Evolutionary conservation across 768 basidiomycete genomes (phyloP), one percentile per base, ranked within the genome.

Genomic region (Lactarius deliciosus): DNA sequence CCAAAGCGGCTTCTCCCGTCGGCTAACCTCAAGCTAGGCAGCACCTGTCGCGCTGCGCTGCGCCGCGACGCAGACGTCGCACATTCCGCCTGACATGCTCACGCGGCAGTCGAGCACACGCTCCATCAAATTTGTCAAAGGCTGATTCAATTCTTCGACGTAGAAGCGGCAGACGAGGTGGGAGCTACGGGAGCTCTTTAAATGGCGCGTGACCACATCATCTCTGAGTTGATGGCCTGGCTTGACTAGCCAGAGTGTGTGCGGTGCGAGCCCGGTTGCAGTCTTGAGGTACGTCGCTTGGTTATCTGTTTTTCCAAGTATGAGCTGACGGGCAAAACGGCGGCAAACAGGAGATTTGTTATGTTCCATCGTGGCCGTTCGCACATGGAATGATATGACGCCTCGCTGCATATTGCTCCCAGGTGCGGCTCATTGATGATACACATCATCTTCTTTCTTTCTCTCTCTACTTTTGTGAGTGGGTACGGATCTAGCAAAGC

Each of bases 201-300:
- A 18, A 22, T 47, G 11, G 72, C 65, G 36, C 34, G 20, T 36
- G 9, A 11, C 8, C 61, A 72, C 10, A 28, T 72, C 2, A n/a
- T n/a, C n/a, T 28, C 32, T 40, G 43, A 64, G 41, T 56, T 72
- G 36, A 72, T 72, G 65, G 25, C 5, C 2, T 72, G 72, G 72
- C 63, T 72, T 10, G 72, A 70, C 36, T 72, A 71, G 72, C 61
- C 72, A 6, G 32, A 36, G 10, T 72, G 72, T 71, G 62, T 69
- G 16, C 54, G 54, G 22, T 72, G 72, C 40, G 56, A 65, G 9
- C 68, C 68, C 8, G 69, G 34, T 2, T 72, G 72, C 18, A 32
- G 40, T 30, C 54, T 40, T 15, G 71, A 69, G 45, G 71, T 71
- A 61, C 28, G 71, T 69, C n/a, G 32, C 30, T n/a, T 13, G 0